Evolutionary conservation across 2,329 filamentous ascomycete genomes (phyloP), one percentile per base, ranked within the genome.

Genomic region (Claviceps arundinis): DNA sequence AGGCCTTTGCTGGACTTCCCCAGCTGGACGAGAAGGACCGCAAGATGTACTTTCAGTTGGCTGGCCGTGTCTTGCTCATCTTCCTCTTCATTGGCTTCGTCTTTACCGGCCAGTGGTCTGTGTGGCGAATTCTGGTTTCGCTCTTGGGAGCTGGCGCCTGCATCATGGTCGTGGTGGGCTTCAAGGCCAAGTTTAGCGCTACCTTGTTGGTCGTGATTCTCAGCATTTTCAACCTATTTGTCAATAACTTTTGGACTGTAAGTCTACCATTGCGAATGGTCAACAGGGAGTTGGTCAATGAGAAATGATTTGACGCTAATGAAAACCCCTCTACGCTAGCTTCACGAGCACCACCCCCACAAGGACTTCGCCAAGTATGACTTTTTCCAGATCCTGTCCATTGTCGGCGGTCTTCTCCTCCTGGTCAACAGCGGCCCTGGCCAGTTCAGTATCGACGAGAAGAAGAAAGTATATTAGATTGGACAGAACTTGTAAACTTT

Each of bases 341-440:
- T 98, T 60, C 91, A 97, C 75, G 86, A 91, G 60, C 87, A 95
- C 74, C 93, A 98, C 76, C 93, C 93, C 48, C 91, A 97, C 79
- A 97, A 97, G 81, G 93, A 98, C 72, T 98, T 98, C 67, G 93
- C 93, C 77, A 98, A 98, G 75, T 98, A 98, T 80, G 93, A 98
- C 70, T 98, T 98, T 78, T 98, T 98, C 84, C 93, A 98, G 77
- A 96, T 97, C 62, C 78, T 98, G 52, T 98, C 93, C 50, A 98
- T 98, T 67, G 91, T 97, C 59, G 93, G 93, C 58, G 93, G 93
- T 69, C 87, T 98, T 53, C 79, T 98, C 54, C 84, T 98, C 59
- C 81, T 98, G 59, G 90, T 97, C 73, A 98, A 98, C 81, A 96
- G 93, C 81, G 93, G 93, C 56, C 93, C 93, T 9, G 93, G 93